Evolutionary conservation across 176 grass and related monocot genomes (phyloP), one percentile per base, ranked within the genome.

Genomic region (Carex pumila): DNA sequence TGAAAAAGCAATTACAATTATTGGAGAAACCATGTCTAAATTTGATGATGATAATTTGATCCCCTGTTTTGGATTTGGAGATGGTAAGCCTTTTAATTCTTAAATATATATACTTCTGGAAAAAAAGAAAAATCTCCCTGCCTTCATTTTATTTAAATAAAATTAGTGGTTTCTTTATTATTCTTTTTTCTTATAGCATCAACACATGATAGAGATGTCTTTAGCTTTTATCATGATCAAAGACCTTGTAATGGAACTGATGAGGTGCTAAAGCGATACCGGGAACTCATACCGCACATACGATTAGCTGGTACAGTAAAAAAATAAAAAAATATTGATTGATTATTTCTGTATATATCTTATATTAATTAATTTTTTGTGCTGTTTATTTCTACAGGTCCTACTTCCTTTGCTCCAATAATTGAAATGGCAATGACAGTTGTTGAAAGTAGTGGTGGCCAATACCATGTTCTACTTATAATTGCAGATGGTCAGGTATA

Each of bases 401-500:
- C 92, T 7, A 98, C 95, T 80, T 98, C 95, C 29, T 98, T 98
- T 83, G 95, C 91, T 80, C 91, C 95, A 14, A 89, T 98, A 71
- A 89, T 98, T 84, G 92, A 98, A 89, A 98, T 98, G 95, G 92
- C 92, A 80, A 94, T 98, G 95, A 90, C 95, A 54, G 94, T 98
- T 61, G 92, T 95, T 85, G 89, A 90, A 75, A 89, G 94, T 88
- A 95, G 89, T 86, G 92, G 87, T 53, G 92, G 92, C 13, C 95
- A 98, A 77, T 98, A 98, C 53, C 92, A 98, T 56, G 95, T 98
- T 86, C 80, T 98, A 37, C 52, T 98, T 85, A 98, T 98, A 89
- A 98, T 98, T 89, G 95, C 95, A 86, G 95, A 98, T 81, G 95
- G 95, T 4, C 95, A 98, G 90, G 92, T 97, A 88, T 49, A 52